A percentile compares a stretch with the other conserved stretches of the same genome.
These are phyloP conservation scores for Rhodotorula sphaerocarpa DNA, from an alignment of 768 basidiomycete genomes.

Conservation along the genomic window DNA sequence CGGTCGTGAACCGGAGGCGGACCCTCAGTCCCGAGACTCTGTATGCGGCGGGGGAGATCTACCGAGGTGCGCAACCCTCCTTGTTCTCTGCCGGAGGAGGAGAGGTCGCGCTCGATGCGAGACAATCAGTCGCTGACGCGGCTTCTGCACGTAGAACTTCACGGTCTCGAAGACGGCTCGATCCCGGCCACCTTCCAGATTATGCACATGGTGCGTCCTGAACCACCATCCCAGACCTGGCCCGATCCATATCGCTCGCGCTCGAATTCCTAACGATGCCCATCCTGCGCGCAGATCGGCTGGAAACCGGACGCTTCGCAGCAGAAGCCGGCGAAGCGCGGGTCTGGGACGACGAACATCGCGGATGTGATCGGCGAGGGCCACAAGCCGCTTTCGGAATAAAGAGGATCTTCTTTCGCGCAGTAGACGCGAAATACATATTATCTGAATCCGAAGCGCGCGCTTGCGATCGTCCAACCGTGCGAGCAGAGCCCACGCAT, in stretches of 20 bases:
- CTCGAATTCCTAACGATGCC: not conserved
- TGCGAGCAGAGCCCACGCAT: too few relatives aligned
- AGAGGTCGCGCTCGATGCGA: too few relatives aligned
- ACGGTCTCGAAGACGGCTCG: constrained; percentile 71
- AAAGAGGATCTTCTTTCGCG: too few relatives aligned
- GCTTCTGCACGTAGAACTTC: constrained; percentile 55
- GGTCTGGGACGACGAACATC: constrained; percentile 56
- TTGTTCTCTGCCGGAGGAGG: too few relatives aligned
- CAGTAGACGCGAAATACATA: too few relatives aligned
- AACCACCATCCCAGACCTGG: not conserved
- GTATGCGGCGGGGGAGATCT: constrained; percentile 83
- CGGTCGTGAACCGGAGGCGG: constrained; percentile 76
- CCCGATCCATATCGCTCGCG: not conserved
- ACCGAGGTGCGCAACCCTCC: constrained; percentile 56
- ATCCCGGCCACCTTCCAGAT: constrained; percentile 94
- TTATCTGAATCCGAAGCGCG: too few relatives aligned
- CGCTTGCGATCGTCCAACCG: too few relatives aligned
- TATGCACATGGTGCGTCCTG: constrained; percentile 69
- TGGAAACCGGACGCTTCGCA: constrained; percentile 69
- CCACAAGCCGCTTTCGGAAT: not conserved
- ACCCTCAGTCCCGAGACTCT: constrained; percentile 71
- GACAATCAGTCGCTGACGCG: not conserved
- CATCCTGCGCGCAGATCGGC: constrained; percentile 47
- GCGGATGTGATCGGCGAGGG: constrained; percentile 52
- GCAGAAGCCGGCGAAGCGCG: constrained; percentile 59